A percentile compares a stretch with the other conserved stretches of the same genome.
These are phyloP conservation scores for Stentor coeruleus DNA, from an alignment of 73 alveolate genomes.

Conservation along the genomic window DNA sequence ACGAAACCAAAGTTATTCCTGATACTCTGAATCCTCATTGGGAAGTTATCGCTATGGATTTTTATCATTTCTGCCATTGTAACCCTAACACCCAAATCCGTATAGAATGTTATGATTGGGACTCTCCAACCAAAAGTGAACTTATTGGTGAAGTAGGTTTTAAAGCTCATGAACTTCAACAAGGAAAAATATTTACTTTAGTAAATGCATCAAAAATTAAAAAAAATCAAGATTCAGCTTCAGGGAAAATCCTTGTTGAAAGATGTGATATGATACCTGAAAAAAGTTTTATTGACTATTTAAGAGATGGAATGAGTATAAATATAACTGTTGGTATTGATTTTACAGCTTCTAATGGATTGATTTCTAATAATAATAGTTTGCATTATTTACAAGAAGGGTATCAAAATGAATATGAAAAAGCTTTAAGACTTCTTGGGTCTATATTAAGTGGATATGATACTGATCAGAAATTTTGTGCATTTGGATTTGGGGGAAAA, in stretches of 20 bases:
- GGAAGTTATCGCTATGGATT: neutral
- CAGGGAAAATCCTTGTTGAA: slow-evolving; percentile 42
- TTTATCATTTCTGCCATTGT: neutral
- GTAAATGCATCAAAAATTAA: neutral
- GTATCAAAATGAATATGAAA: slow-evolving; percentile 62
- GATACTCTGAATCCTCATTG: neutral
- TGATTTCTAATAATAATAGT: slow-evolving; percentile 43
- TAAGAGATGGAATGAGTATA: slow-evolving; percentile 75
- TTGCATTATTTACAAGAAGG: slow-evolving; percentile 57
- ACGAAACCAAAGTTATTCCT: neutral
- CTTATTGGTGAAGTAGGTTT: neutral
- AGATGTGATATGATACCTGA: slow-evolving; percentile 17
- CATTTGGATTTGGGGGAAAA: slow-evolving; percentile 82
- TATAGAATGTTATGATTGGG: neutral
- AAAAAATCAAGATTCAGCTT: slow-evolving; percentile 14
- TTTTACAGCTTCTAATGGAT: slow-evolving; percentile 88
- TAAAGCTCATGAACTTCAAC: no score
- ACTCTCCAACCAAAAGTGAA: neutral
- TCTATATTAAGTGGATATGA: slow-evolving; percentile 82
- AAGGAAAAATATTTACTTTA: no score
- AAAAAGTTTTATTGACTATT: slow-evolving; percentile 71
- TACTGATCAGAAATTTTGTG: slow-evolving; percentile 81
- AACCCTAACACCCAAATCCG: neutral
- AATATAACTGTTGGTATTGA: slow-evolving; percentile 77
- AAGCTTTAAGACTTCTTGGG: slow-evolving; percentile 78